These are phyloP conservation scores for Heliocybe sulcata DNA, from an alignment of 1,284 basidiomycete genomes.

Conservation along the genomic window DNA sequence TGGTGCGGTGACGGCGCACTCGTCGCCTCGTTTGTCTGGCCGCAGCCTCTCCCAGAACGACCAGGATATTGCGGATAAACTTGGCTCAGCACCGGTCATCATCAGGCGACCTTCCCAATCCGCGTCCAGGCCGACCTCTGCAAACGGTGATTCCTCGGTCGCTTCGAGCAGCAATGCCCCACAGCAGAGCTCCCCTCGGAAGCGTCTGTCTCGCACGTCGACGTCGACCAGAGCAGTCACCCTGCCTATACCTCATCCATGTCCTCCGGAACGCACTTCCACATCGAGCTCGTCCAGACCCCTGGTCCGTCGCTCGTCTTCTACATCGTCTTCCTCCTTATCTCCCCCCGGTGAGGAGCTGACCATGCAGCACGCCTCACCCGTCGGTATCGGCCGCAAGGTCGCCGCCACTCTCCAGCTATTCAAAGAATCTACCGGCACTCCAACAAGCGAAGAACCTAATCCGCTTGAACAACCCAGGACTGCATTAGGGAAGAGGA, in stretches of 20 bases:
- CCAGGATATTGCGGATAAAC: slow-evolving; percentile 9
- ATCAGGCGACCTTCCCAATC: background rate
- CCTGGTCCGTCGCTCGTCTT: slow-evolving; percentile 9
- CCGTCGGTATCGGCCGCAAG: slow-evolving; percentile 62
- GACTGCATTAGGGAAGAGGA: slow-evolving; percentile 26
- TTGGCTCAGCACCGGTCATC: background rate
- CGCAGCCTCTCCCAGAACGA: background rate
- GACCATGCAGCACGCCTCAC: slow-evolving; percentile 9
- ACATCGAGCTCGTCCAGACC: slow-evolving; percentile 5
- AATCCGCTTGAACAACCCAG: slow-evolving; percentile 22
- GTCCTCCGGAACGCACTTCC: background rate
- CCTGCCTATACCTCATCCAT: background rate
- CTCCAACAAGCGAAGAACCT: slow-evolving; percentile 32
- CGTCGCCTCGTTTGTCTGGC: slow-evolving; percentile 9
- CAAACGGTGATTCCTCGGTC: background rate
- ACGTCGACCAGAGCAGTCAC: background rate
- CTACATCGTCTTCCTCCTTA: slow-evolving; percentile 5
- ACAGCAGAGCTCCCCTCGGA: background rate
- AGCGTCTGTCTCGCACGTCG: background rate
- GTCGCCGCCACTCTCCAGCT: slow-evolving; percentile 73
- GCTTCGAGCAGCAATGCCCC: background rate
- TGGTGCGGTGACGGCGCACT: slow-evolving; percentile 13
- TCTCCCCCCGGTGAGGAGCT: background rate
- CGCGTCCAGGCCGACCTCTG: background rate
- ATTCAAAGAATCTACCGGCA: slow-evolving; percentile 64